Percentiles rank a stretch among this genome's conserved stretches.
These are phyloP conservation scores for Coniochaeta sp. DNA, from an alignment of 2,329 filamentous ascomycete genomes.

Conservation along the genomic window DNA sequence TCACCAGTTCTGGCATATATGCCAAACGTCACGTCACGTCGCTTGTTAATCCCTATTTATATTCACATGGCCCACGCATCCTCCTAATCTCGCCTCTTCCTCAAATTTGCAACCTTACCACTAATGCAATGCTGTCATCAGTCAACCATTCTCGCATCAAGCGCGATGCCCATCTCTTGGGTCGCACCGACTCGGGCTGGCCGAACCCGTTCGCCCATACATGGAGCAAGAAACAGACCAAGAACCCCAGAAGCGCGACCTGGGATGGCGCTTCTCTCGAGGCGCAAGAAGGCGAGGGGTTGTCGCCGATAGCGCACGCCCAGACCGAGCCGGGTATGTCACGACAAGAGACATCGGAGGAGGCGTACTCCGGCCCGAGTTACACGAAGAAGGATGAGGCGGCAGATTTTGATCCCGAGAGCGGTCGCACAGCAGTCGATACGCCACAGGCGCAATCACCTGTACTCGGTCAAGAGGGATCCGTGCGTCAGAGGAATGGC, in stretches of 20 bases:
- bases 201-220: slow-evolving; percentile 36
- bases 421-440: slow-evolving; percentile 1
- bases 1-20: background rate
- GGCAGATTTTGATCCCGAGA: background rate
- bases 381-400: background rate
- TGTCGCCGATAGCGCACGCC: slow-evolving; percentile 25
- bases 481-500: slow-evolving; percentile 16
- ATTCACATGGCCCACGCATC: slow-evolving; percentile 1
- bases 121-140: slow-evolving; percentile 19
- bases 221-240: slow-evolving; percentile 19
- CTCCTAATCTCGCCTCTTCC: background rate
- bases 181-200: slow-evolving; percentile 32
- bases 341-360: background rate
- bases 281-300: slow-evolving; percentile 12
- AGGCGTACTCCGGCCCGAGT: background rate
- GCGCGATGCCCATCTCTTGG: slow-evolving; percentile 34
- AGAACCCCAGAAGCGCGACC: slow-evolving; percentile 21
- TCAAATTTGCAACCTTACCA: background rate
- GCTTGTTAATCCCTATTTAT: background rate
- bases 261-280: slow-evolving; percentile 25
- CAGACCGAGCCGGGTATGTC: slow-evolving; percentile 19
- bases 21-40: background rate
- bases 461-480: background rate
- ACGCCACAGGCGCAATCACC: background rate
- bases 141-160: slow-evolving; percentile 40